Percentiles rank a stretch among this genome's conserved stretches.
Evolutionary conservation across 2,329 filamentous ascomycete genomes (phyloP).

Genomic region (Gliomastix tumulicola): DNA sequence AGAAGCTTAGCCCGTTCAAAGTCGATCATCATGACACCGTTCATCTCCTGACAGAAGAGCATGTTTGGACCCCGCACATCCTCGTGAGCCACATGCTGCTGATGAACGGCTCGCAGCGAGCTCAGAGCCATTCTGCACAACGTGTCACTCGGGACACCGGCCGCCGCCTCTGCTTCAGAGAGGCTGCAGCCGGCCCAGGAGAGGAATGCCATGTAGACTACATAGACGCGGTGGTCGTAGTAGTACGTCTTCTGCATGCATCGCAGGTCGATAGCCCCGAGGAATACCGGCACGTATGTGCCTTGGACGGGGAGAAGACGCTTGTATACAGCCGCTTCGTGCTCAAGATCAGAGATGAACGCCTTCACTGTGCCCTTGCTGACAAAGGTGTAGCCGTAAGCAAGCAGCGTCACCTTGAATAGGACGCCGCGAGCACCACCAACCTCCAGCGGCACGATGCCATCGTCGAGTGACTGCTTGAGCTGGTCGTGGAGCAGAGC

Average conservation of each 20-base stretch:
- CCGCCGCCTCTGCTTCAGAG: background rate
- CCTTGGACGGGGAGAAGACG: constrained; percentile 22
- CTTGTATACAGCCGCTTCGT: constrained; percentile 25
- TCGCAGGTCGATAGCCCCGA: constrained; percentile 27
- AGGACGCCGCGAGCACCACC: constrained; percentile 26
- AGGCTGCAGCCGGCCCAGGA: constrained; percentile 19
- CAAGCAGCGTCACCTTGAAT: constrained; percentile 30
- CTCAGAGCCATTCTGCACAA: background rate
- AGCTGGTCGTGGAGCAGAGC: constrained; percentile 22
- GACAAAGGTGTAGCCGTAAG: constrained; percentile 33
- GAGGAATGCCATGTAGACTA: constrained; percentile 23
- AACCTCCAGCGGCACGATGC: constrained; percentile 17
- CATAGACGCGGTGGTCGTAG: constrained; percentile 19
- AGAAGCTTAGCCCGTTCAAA: no score
- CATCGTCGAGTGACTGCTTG: constrained; percentile 15
- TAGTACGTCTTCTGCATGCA: constrained; percentile 21
- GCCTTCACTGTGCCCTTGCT: constrained; percentile 27
- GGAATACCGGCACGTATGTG: constrained; percentile 25
- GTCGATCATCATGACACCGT: constrained; percentile 14
- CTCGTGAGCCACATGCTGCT: constrained; percentile 14
- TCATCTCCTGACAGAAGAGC: constrained; percentile 14
- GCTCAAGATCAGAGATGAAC: constrained; percentile 22
- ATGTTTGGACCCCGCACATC: constrained; percentile 18
- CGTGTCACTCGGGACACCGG: no score
- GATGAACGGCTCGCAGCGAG: constrained; percentile 11